Percentiles rank a stretch among this genome's conserved stretches.
Conservation (phyloP, 2,329 filamentous ascomycete genomes). For the Microthyrium microscopicum region DNA sequence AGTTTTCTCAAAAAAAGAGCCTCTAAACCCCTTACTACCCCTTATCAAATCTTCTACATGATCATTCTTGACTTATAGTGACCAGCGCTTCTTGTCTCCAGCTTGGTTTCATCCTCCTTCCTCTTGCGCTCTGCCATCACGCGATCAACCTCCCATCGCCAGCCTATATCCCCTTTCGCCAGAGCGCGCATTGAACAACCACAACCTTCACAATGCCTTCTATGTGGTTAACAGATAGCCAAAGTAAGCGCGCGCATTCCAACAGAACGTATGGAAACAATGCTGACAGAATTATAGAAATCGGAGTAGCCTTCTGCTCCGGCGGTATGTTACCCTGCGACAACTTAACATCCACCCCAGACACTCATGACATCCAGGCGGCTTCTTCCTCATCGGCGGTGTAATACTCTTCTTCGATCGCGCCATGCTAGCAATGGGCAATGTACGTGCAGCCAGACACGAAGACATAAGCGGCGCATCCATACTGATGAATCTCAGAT, state of each 20-base stretch:
- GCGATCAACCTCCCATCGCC: not conserved
- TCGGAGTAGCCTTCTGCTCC: slow-evolving; percentile 94
- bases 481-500: slow-evolving; percentile 41
- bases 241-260: slow-evolving; percentile 47
- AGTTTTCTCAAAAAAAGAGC: no score
- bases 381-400: slow-evolving; percentile 85
- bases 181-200: not conserved
- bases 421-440: slow-evolving; percentile 97
- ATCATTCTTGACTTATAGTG: no score
- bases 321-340: slow-evolving; percentile 54
- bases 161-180: not conserved
- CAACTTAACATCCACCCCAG: not conserved
- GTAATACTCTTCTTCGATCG: slow-evolving; percentile 97
- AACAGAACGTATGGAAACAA: slow-evolving; percentile 12
- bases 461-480: slow-evolving; percentile 1
- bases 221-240: slow-evolving; percentile 92
- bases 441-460: slow-evolving; percentile 37
- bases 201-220: slow-evolving; percentile 44
- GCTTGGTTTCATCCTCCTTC: not conserved
- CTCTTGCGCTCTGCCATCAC: not conserved
- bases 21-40: not conserved
- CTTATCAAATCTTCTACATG: not conserved
- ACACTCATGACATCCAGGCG: slow-evolving; percentile 40
- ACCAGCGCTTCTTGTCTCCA: not conserved
- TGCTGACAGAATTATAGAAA: slow-evolving; percentile 42